Conservation (phyloP, 2,329 filamentous ascomycete species). For the Hypoxylon sp. region DNA sequence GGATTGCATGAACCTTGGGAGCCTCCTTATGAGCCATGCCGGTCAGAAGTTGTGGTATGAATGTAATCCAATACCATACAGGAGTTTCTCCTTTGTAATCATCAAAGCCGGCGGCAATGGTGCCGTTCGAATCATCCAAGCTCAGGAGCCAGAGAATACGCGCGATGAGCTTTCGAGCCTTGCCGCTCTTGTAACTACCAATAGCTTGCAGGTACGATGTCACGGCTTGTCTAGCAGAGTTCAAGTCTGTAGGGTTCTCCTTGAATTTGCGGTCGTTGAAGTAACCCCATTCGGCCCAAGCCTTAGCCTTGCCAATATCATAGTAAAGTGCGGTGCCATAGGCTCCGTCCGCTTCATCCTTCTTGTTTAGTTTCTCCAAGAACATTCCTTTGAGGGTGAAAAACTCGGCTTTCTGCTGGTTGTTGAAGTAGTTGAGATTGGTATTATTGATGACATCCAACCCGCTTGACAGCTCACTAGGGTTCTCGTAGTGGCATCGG, state of each 20-base stretch:
- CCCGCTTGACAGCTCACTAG: conserved; percentile 89
- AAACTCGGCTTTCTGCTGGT: conserved; percentile 97
- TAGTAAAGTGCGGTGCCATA: conserved; percentile 97
- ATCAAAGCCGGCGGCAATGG: conserved; percentile 88
- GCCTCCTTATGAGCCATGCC: conserved; percentile 94
- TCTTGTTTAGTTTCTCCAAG: conserved; percentile 91
- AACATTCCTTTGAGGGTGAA: conserved; percentile 99
- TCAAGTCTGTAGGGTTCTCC: conserved; percentile 84
- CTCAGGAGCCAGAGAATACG: conserved; percentile 96
- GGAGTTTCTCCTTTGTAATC: conserved; percentile 98
- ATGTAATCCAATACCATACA: conserved; percentile 99
- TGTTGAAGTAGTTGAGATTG: conserved; percentile 97
- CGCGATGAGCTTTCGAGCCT: conserved; percentile 92
- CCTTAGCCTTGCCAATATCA: conserved; percentile 94
- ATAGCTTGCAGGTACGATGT: conserved; percentile 97
- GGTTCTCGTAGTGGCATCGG: conserved; percentile 98
- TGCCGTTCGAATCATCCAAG: conserved; percentile 88
- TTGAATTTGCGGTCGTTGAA: conserved; percentile 99
- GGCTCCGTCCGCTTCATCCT: conserved; percentile 91
- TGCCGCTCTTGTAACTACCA: conserved; percentile 96
- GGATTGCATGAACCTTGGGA: conserved; percentile 84
- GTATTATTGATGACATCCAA: conserved; percentile 99
- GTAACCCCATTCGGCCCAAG: conserved; percentile 99
- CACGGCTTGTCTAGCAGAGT: conserved; percentile 89
- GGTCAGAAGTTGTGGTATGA: conserved; percentile 95